phyloP scores from a whole-genome alignment of 768 basidiomycete genomes.

The Phanerochaete sordida region DNA sequence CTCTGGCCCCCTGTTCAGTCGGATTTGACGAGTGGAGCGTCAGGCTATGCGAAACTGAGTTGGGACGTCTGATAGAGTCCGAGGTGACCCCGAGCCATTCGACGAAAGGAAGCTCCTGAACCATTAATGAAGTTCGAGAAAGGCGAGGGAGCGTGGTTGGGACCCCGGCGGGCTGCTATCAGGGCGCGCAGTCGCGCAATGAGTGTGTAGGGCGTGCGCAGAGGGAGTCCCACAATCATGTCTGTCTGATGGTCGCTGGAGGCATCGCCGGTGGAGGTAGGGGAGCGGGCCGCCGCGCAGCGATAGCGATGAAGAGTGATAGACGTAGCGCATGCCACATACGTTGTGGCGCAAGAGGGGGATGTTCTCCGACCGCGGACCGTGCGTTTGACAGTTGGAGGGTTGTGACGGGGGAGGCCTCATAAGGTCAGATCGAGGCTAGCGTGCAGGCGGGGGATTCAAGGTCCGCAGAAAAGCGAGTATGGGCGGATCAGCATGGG shows the following conservation, averaged over 20 bases:
- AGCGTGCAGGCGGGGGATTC: background rate
- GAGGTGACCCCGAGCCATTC: background rate
- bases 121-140: background rate
- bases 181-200: background rate
- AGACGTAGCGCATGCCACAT: slow-evolving; percentile 1
- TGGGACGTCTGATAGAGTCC: background rate
- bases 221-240: slow-evolving; percentile 1
- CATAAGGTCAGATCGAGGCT: background rate
- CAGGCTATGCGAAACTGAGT: background rate
- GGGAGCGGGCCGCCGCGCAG: background rate
- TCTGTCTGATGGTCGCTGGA: background rate
- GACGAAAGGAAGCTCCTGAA: background rate
- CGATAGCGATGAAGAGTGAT: background rate
- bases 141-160: background rate
- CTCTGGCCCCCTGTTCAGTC: background rate
- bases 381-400: background rate
- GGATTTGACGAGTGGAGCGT: background rate
- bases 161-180: background rate
- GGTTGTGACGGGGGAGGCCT: no score
- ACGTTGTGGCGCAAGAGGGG: slow-evolving; percentile 2
- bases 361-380: background rate
- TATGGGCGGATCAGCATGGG: background rate
- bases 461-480: background rate
- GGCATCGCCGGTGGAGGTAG: background rate
- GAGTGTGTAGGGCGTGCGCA: background rate